Percentiles rank a stretch among this genome's conserved stretches.
These are phyloP conservation scores for Angophora floribunda DNA, from an alignment of 345 rosid species.

Conservation along the genomic window DNA sequence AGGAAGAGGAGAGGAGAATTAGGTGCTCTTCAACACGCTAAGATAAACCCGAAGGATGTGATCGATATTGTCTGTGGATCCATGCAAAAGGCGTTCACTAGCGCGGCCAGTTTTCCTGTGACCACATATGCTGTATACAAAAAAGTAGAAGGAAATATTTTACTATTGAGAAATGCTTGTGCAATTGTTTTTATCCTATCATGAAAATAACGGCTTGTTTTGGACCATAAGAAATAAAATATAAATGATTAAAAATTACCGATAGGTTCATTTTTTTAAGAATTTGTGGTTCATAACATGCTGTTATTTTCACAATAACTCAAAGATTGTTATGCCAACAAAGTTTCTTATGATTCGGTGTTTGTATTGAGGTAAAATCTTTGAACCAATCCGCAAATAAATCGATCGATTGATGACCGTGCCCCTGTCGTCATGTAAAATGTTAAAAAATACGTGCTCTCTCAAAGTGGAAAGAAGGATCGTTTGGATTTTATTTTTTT, in stretches of 20 bases:
- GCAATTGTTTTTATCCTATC: no score
- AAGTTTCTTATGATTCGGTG: neutral
- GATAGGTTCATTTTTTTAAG: no score
- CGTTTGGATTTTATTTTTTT: neutral
- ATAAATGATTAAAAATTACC: no score
- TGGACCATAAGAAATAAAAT: no score
- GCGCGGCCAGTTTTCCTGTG: neutral
- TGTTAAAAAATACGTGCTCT: neutral
- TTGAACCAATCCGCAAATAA: neutral
- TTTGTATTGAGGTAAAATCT: neutral
- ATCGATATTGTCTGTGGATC: neutral
- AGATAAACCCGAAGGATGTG: neutral
- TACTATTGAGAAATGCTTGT: neutral
- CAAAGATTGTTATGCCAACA: no score
- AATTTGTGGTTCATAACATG: no score
- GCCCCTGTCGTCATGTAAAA: neutral
- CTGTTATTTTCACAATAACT: no score
- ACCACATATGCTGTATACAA: neutral
- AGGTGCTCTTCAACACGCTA: neutral
- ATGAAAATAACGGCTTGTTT: no score
- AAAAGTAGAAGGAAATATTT: neutral
- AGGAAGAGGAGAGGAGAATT: neutral
- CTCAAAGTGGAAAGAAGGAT: neutral
- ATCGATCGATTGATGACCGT: neutral
- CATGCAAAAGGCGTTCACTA: neutral